These are phyloP conservation scores for Plenodomus lindquistii DNA, from an alignment of 2,329 filamentous ascomycete genomes.

Conservation along the genomic window DNA sequence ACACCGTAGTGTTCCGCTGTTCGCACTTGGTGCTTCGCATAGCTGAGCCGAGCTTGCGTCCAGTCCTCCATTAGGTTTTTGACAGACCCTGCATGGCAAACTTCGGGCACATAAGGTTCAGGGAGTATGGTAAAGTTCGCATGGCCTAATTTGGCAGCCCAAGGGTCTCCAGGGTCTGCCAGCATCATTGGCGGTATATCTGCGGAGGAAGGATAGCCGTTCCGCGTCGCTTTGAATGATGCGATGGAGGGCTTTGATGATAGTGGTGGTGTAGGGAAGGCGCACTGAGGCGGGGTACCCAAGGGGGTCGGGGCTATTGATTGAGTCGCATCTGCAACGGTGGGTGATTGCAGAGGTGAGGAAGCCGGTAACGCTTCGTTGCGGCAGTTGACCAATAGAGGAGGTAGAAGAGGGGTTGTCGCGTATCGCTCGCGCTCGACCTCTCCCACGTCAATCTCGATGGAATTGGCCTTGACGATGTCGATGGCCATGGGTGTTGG, in stretches of 20 bases:
- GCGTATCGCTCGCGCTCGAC: slow-evolving; percentile 65
- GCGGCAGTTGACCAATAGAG: slow-evolving; percentile 68
- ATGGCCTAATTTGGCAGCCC: slow-evolving; percentile 84
- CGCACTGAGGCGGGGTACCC: slow-evolving; percentile 54
- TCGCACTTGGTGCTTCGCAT: slow-evolving; percentile 84
- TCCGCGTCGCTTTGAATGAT: slow-evolving; percentile 63
- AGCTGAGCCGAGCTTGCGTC: slow-evolving; percentile 82
- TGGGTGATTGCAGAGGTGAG: slow-evolving; percentile 86
- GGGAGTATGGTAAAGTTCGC: slow-evolving; percentile 91
- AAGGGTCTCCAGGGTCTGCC: slow-evolving; percentile 75
- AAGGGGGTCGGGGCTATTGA: slow-evolving; percentile 53
- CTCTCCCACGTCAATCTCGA: slow-evolving; percentile 54
- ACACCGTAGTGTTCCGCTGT: slow-evolving; percentile 88
- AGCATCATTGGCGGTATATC: slow-evolving; percentile 68
- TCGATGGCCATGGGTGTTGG: slow-evolving; percentile 42
- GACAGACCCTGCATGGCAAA: slow-evolving; percentile 62
- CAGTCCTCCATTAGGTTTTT: slow-evolving; percentile 75
- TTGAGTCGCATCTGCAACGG: slow-evolving; percentile 62
- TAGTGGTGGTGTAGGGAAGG: slow-evolving; percentile 68
- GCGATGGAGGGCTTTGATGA: slow-evolving; percentile 77
- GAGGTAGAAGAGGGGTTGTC: slow-evolving; percentile 83
- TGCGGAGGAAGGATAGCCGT: slow-evolving; percentile 52
- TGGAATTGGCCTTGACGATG: slow-evolving; percentile 49
- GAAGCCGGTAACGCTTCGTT: slow-evolving; percentile 62
- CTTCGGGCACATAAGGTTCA: slow-evolving; percentile 73